Evolutionary conservation across 129 eudicot genomes (phyloP).

Genomic region (Escallonia rubra): DNA sequence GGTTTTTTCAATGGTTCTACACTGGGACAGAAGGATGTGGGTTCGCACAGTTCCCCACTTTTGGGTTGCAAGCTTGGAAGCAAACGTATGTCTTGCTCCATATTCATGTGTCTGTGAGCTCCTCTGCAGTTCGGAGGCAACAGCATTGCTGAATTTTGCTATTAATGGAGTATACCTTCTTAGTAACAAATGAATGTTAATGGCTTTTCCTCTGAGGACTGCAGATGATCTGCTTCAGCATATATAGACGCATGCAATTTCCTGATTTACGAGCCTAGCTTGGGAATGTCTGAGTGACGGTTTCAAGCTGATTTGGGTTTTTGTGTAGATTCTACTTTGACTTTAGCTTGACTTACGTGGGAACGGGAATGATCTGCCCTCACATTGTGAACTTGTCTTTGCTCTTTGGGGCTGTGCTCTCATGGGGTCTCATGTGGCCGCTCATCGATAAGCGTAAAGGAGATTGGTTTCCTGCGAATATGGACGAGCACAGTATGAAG

Average conservation of each 20-base stretch:
- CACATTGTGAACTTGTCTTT: constrained; percentile 82
- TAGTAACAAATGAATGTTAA: no score
- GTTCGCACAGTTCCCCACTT: constrained; percentile 59
- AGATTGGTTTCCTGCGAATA: constrained; percentile 62
- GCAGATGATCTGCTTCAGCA: no score
- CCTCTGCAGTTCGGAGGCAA: no score
- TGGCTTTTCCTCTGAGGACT: no score
- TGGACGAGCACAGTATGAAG: constrained; percentile 71
- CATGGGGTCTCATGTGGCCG: constrained; percentile 99
- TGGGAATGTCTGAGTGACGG: no score
- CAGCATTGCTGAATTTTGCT: no score
- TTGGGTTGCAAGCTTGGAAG: constrained; percentile 54
- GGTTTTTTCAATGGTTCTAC: constrained; percentile 89
- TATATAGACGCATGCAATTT: no score
- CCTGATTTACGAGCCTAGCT: no score
- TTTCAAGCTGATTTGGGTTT: not conserved
- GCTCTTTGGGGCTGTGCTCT: constrained; percentile 77
- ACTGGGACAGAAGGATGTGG: constrained; percentile 58
- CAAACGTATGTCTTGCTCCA: constrained; percentile 28
- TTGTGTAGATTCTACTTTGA: constrained; percentile 80
- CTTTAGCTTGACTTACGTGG: constrained; percentile 87
- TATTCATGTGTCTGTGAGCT: not conserved
- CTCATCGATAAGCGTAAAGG: constrained; percentile 53
- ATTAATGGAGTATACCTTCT: no score
- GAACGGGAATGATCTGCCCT: constrained; percentile 94